Conservation (phyloP, 2,329 filamentous ascomycete genomes). For the Colletotrichum tanaceti region DNA sequence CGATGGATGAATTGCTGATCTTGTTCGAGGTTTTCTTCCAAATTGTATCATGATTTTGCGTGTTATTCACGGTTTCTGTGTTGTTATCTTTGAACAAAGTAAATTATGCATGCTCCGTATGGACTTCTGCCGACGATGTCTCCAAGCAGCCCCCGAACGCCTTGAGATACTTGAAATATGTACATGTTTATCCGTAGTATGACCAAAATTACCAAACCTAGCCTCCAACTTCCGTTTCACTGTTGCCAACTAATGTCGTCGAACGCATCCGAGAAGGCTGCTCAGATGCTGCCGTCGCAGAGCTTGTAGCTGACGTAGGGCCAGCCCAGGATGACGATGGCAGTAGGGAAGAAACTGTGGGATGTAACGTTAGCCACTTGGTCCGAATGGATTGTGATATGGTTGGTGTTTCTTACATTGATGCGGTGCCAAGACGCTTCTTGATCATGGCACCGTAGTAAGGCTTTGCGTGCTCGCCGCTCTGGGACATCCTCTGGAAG, state of each 20-base stretch:
- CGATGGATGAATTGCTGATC: background rate
- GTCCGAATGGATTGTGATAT: background rate
- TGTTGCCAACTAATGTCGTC: conserved; percentile 3
- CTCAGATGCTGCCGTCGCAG: conserved; percentile 35
- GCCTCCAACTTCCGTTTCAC: conserved; percentile 7
- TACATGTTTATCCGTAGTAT: conserved; percentile 32
- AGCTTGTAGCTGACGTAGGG: conserved; percentile 30
- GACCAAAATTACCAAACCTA: conserved; percentile 25
- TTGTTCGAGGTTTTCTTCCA: background rate
- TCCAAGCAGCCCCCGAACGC: conserved; percentile 25
- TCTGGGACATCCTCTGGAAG: conserved; percentile 51
- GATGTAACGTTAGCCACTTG: conserved; percentile 12
- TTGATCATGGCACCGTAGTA: conserved; percentile 54
- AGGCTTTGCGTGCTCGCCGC: conserved; percentile 45
- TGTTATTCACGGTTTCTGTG: background rate
- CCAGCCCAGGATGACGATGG: conserved; percentile 37
- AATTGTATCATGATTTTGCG: accelerated
- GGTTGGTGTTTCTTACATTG: conserved; percentile 49
- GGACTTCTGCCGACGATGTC: conserved; percentile 31
- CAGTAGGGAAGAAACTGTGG: conserved; percentile 22
- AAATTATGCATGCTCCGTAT: conserved; percentile 27
- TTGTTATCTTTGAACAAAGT: conserved; percentile 26
- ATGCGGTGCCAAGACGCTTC: conserved; percentile 45
- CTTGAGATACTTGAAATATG: conserved; percentile 36
- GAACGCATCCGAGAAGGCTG: background rate